phyloP scores from a whole-genome alignment of 371 early-diverging fungal genomes.

The Globomyces sp. region DNA sequence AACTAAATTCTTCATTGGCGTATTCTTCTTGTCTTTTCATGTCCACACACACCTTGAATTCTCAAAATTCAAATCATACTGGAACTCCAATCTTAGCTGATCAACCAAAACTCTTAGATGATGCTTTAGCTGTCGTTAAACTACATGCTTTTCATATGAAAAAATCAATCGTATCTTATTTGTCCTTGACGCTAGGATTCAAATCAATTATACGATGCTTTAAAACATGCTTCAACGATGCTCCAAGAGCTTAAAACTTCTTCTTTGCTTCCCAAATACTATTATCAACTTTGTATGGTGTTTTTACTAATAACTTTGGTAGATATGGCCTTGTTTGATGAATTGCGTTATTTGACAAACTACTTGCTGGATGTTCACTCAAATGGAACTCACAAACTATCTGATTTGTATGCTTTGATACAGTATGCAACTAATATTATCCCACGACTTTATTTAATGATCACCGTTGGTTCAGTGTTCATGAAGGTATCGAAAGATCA shows the following conservation, averaged over 20 bases:
- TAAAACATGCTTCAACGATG: conserved; percentile 96
- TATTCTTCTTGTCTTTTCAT: background rate
- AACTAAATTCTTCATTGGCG: too few relatives aligned
- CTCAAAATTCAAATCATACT: background rate
- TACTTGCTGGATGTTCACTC: conserved; percentile 85
- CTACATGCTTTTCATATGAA: conserved; percentile 88
- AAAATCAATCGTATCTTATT: conserved; percentile 65
- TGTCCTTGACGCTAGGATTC: conserved; percentile 59
- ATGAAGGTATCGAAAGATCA: conserved; percentile 65
- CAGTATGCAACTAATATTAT: conserved; percentile 96
- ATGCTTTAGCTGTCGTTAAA: conserved; percentile 80
- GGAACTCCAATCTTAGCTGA: conserved; percentile 10
- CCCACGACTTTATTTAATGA: conserved; percentile 96
- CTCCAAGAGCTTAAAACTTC: conserved; percentile 91
- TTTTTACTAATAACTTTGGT: conserved; percentile 10
- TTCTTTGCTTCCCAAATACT: conserved; percentile 89
- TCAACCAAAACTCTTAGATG: conserved; percentile 67
- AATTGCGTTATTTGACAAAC: conserved; percentile 81
- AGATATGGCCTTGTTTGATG: conserved; percentile 96
- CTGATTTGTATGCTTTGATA: conserved; percentile 94
- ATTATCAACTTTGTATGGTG: conserved; percentile 88
- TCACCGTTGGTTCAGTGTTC: conserved; percentile 92
- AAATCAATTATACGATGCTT: conserved; percentile 88
- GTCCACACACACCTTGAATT: conserved; percentile 11
- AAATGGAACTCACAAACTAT: conserved; percentile 81